Percentiles rank a stretch among this genome's conserved stretches.
Conservation (phyloP, 2,329 filamentous ascomycete genomes). For the Cyanodermella asteris region DNA sequence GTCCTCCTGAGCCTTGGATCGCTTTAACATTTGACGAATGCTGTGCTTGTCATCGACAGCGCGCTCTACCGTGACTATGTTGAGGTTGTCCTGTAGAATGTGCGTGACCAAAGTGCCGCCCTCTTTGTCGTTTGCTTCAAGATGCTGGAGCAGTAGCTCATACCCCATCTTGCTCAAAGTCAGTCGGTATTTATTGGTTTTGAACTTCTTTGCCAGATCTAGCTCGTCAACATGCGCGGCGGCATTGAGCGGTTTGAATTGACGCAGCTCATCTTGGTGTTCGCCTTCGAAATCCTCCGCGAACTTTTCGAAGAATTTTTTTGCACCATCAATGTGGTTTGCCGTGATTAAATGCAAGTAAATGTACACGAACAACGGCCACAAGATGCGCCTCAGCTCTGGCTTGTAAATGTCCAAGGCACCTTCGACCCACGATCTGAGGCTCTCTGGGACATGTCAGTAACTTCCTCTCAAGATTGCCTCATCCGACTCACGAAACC, state of each 20-base stretch:
- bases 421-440: slow-evolving; percentile 72
- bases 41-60: slow-evolving; percentile 34
- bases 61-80: slow-evolving; percentile 37
- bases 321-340: slow-evolving; percentile 48
- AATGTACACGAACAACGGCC: slow-evolving; percentile 88
- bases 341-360: slow-evolving; percentile 60
- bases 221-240: slow-evolving; percentile 63
- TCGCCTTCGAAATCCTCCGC: slow-evolving; percentile 50
- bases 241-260: slow-evolving; percentile 50
- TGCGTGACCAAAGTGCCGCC: slow-evolving; percentile 60
- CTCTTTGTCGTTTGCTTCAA: slow-evolving; percentile 67
- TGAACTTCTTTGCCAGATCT: slow-evolving; percentile 56
- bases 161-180: slow-evolving; percentile 74
- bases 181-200: slow-evolving; percentile 69
- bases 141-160: slow-evolving; percentile 62
- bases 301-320: slow-evolving; percentile 49
- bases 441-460: slow-evolving; percentile 24
- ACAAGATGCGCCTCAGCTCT: slow-evolving; percentile 68
- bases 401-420: slow-evolving; percentile 92
- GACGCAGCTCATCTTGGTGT: slow-evolving; percentile 60
- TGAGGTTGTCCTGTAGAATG: slow-evolving; percentile 42
- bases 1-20: slow-evolving; percentile 30
- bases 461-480: too few species aligned
- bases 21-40: slow-evolving; percentile 35
- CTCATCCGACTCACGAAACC: slow-evolving; percentile 4